Evolutionary conservation across 2,329 filamentous ascomycete species (phyloP), one percentile per base, ranked within the genome.

Genomic region (Didymella arachidicola): DNA sequence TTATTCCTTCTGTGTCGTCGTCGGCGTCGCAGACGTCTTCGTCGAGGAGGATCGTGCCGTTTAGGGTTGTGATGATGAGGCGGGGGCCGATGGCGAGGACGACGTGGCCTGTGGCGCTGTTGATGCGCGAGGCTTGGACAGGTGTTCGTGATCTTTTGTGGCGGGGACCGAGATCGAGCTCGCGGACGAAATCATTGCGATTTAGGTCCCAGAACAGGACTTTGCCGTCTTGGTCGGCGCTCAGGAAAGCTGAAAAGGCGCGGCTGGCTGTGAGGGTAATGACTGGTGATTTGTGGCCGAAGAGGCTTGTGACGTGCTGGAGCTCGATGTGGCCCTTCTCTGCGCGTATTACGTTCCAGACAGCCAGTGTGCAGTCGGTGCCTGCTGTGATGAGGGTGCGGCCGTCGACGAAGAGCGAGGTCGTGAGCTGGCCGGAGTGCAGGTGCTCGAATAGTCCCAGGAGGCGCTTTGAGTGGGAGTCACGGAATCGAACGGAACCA

Each of bases 161-260:
- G 12, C 60, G 36, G 1, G 65, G 30, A 0, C 73, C 73, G 0
- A 76, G 66, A 52, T 87, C 87, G 22, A 94, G 81, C 75, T 87
- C 89, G 43, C 92, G 87, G 6, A 98, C 88, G 70, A 97, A 96
- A 51, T 92, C 90, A 12, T 93, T 86, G 16, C 92, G 87, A 75
- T 98, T 99, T 4, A 99, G 83, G 74, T 98, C 95, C 95, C 95
- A 99, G 3, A 98, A 82, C 70, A 96, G 88, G 11, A 93, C 88
- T 38, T 91, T 88, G 0, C 93, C 93, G 70, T 96, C 92, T 0
- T 84, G 84, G 0, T 91, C 93, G 1, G 91, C 89, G 1, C 93
- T 96, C 3, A 98, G 83, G 51, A 99, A 86, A 0, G 93, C 91
- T 71, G 92, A 93, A 75, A 97, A 96, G 0, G 92, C 90, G 62